Evolutionary conservation across 305 asterid species (phyloP), one percentile per base, ranked within the genome.

Genomic region (Ruellia speciosa): DNA sequence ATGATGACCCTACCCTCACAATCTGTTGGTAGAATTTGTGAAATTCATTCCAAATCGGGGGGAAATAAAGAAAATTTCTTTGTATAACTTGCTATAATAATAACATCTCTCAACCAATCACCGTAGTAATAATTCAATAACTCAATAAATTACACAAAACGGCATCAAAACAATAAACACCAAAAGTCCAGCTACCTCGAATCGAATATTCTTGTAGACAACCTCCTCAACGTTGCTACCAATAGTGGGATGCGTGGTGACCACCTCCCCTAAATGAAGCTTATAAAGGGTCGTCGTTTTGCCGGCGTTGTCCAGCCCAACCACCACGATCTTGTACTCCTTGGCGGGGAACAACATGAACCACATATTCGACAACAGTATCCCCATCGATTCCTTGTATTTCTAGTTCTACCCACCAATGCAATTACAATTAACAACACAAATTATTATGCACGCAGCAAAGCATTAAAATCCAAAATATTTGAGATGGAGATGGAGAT

Each of bases 171-270:
- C 31, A 24, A 24, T 24, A 24, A 24, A 24, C 31, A 24, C 2
- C 45, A 39, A 3, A 3, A 39, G 4, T 37, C 7, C 13, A 39
- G 45, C 45, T 43, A 84, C 95, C 95, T 86, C 93, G 59, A 83
- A 86, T 49, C 93, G 77, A 9, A 86, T 86, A 60, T 86, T 86
- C 70, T 81, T 86, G 61, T 83, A 86, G 20, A 83, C 93, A 69
- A 86, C 82, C 75, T 86, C 89, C 77, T 86, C 95, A 11, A 83
- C 93, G 60, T 86, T 86, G 84, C 95, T 86, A 10, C 93, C 93
- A 39, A 86, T 83, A 14, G 93, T 86, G 34, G 95, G 95, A 17
- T 81, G 88, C 16, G 95, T 86, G 65, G 95, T 79, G 53, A 83
- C 95, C 46, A 85, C 94, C 58, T 85, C 94, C 6, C 90, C 88